Evolutionary conservation across 75 land plant genomes (phyloP).

Genomic region (Chamaecyparis obtusa): DNA sequence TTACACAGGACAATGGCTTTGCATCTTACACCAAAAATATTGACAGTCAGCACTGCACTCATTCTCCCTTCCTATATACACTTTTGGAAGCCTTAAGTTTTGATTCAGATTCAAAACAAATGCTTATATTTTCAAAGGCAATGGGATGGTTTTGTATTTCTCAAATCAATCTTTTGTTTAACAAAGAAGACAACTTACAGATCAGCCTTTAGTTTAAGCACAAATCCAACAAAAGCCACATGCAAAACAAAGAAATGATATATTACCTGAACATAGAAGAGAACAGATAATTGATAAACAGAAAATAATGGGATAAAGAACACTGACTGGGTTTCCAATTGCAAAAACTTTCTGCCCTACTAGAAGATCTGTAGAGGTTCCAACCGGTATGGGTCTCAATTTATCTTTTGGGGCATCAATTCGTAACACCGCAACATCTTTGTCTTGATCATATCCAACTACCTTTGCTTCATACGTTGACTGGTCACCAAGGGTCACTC

Average conservation of each 20-base stretch:
- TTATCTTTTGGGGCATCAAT: constrained; percentile 86
- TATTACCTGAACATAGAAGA: neutral
- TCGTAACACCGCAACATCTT: constrained; percentile 92
- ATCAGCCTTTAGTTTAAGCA: neutral
- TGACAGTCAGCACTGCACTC: neutral
- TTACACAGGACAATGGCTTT: neutral
- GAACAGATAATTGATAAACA: neutral
- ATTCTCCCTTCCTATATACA: neutral
- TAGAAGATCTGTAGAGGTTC: constrained; percentile 84
- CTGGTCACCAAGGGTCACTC: constrained; percentile 97
- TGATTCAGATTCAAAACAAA: neutral
- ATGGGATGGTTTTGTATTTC: neutral
- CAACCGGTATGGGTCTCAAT: constrained; percentile 88
- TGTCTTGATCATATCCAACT: constrained; percentile 97
- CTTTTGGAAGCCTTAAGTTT: neutral
- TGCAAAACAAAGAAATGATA: neutral
- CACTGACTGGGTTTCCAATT: constrained; percentile 95
- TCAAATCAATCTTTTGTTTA: neutral
- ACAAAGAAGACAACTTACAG: neutral
- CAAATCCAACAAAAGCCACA: neutral
- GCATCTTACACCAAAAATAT: neutral
- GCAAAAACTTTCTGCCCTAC: constrained; percentile 99
- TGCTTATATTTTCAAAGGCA: neutral
- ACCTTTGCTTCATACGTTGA: constrained; percentile 85
- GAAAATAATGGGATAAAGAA: neutral